A percentile compares a stretch with the other conserved stretches of the same genome.
Evolutionary conservation across 768 basidiomycete species (phyloP).

Genomic region (Auricularia heimuer): DNA sequence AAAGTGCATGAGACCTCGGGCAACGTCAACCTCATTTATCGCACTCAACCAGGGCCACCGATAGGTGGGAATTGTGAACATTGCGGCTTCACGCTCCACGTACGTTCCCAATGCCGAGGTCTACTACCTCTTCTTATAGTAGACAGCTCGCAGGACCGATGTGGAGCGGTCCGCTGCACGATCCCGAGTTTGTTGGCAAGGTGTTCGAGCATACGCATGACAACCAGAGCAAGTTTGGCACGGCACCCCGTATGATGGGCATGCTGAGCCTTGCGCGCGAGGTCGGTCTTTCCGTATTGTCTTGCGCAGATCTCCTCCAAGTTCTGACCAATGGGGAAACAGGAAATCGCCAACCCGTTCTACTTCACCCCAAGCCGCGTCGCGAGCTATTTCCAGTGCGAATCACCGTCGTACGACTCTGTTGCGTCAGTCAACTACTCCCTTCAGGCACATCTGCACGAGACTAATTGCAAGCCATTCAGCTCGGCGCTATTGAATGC

Average conservation of each 20-base stretch:
- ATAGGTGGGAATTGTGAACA: conserved; percentile 59
- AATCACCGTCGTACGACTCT: conserved; percentile 64
- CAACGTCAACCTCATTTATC: conserved; percentile 54
- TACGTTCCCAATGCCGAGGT: conserved; percentile 26
- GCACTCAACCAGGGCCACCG: conserved; percentile 60
- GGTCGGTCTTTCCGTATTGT: conserved; percentile 33
- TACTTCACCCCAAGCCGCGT: conserved; percentile 81
- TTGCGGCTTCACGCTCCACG: conserved; percentile 70
- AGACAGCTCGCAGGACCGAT: conserved; percentile 83
- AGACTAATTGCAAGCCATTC: not conserved
- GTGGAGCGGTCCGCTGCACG: conserved; percentile 89
- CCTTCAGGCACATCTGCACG: not conserved
- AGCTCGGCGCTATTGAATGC: conserved; percentile 87
- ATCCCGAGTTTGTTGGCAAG: conserved; percentile 58
- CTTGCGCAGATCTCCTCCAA: not conserved
- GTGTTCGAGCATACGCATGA: conserved; percentile 64
- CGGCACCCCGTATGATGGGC: conserved; percentile 78
- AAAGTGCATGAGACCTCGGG: conserved; percentile 47
- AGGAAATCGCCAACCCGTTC: conserved; percentile 75
- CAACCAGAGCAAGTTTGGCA: conserved; percentile 61
- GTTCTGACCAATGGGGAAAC: not conserved
- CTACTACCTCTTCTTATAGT: not conserved
- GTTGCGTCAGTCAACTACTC: conserved; percentile 47
- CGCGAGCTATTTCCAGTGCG: conserved; percentile 73
- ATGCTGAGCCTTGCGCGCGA: conserved; percentile 89